Base-by-base conservation (phyloP, 306 rosid genomes). In the Senna tora region DNA sequence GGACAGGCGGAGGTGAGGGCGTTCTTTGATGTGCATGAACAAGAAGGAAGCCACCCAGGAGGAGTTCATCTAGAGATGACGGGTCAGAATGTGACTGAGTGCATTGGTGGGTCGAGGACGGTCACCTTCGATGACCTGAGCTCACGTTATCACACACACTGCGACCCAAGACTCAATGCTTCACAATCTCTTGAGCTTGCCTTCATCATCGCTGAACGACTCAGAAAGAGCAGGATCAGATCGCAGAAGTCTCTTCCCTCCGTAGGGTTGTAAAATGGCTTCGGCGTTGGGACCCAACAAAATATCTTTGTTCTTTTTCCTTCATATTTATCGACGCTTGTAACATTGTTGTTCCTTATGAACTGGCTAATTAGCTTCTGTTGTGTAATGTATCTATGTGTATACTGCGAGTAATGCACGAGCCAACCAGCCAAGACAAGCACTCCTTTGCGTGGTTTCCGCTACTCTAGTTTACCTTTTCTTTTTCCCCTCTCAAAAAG, bases 1-100 rank as follows among this genome's bases (percentile, higher is more conserved):
- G 75, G 17, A 49, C 89, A 92, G 99, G 92, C 95, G 4, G 99
- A 94, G 87, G 99, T 94, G 79, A 91, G 93, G 77, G 99, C 99
- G 9, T 94, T 94, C 89, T 94, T 94, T 4, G 99, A 94, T 36
- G 97, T 94, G 66, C 99, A 94, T 25, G 99, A 94, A 61, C 99
- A 94, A 88, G 99, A 91, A 87, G 99, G 99, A 82, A 94, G 99
- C 85, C 77, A 89, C 74, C 90, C 99, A 5, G 99, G 99, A 32
- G 99, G 97, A 62, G 90, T 94, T 65, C 99, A 94, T 73, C 84
- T 94, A 5, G 99, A 94, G 88, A 94, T 94, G 99, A 94, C 99
- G 0, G 99, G 99, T 63, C 99, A 94, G 82, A 94, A 94, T 38
- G 99, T 94, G 87, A 94, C 99, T 0, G 99, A 94, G 84, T 94